phyloP scores from a whole-genome alignment of 176 grass and related monocot species.

The Juncus effusus region DNA sequence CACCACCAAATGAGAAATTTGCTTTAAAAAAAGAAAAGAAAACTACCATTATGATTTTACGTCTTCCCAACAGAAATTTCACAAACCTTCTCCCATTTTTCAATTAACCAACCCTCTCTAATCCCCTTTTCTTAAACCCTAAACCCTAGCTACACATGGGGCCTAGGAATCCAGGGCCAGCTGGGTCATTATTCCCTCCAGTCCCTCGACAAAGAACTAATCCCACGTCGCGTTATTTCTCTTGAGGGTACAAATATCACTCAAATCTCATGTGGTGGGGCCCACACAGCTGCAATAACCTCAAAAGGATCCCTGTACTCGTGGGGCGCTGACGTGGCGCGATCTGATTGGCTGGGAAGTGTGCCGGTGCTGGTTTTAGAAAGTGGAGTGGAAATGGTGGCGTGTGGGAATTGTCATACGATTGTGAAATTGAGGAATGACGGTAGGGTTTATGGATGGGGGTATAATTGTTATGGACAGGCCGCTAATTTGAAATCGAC shows the following conservation, averaged over 20 bases:
- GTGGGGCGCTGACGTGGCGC: constrained; percentile 58
- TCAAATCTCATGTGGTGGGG: constrained; percentile 81
- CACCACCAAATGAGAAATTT: no score
- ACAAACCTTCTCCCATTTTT: no score
- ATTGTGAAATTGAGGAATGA: constrained; percentile 67
- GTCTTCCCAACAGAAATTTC: no score
- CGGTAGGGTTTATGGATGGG: constrained; percentile 87
- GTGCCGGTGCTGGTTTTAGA: constrained; percentile 69
- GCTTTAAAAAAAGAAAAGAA: no score
- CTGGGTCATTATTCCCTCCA: constrained; percentile 89
- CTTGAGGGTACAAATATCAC: constrained; percentile 53
- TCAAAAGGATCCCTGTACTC: constrained; percentile 64
- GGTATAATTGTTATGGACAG: constrained; percentile 94
- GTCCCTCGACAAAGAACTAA: constrained; percentile 72
- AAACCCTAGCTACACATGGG: constrained; percentile 99
- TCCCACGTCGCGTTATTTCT: constrained; percentile 70
- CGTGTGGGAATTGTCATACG: constrained; percentile 89
- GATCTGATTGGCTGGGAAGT: constrained; percentile 56
- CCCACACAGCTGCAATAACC: constrained; percentile 87
- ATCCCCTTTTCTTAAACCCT: no score
- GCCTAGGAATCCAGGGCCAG: constrained; percentile 87
- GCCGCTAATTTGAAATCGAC: constrained; percentile 73
- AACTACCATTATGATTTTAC: no score
- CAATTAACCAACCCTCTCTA: no score
- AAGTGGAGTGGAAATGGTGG: constrained; percentile 57